phyloP scores from a whole-genome alignment of 2,329 filamentous ascomycete species.

The Aspergillus pseudoviridinutans region DNA sequence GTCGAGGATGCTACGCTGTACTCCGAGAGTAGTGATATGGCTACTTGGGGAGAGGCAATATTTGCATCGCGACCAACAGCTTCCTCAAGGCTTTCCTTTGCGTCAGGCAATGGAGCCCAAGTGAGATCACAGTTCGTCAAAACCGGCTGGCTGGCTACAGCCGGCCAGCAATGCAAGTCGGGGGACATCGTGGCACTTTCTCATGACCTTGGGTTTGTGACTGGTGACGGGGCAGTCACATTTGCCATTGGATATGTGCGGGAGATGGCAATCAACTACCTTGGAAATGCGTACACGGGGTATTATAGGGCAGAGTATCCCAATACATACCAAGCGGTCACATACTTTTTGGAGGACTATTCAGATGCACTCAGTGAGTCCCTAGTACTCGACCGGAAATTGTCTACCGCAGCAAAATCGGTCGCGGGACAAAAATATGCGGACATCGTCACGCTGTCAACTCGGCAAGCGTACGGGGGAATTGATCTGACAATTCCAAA shows the following conservation, averaged over 20 bases:
- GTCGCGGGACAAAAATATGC: constrained; percentile 38
- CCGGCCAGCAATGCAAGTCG: constrained; percentile 21
- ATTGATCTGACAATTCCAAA: constrained; percentile 39
- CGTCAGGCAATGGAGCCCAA: constrained; percentile 24
- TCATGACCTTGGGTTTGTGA: constrained; percentile 37
- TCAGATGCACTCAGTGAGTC: constrained; percentile 34
- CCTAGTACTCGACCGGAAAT: constrained; percentile 26
- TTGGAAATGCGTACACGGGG: constrained; percentile 36
- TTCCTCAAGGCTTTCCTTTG: constrained; percentile 24
- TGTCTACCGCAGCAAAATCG: constrained; percentile 24
- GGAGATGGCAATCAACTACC: constrained; percentile 39
- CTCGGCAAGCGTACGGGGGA: constrained; percentile 40
- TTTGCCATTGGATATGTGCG: constrained; percentile 43
- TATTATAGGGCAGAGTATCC: constrained; percentile 38
- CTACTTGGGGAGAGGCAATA: constrained; percentile 40
- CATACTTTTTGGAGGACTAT: constrained; percentile 41
- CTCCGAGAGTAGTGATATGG: constrained; percentile 38
- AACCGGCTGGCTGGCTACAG: constrained; percentile 26
- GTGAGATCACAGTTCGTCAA: constrained; percentile 31
- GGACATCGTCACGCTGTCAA: constrained; percentile 40
- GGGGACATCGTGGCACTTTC: constrained; percentile 34
- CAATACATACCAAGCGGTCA: constrained; percentile 30
- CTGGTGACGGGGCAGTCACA: constrained; percentile 26
- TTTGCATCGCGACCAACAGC: constrained; percentile 33
- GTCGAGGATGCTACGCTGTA: constrained; percentile 30